Evolutionary conservation across 192 early-diverging fungal species (phyloP), one percentile per base, ranked within the genome.

Genomic region (Gaertneriomyces semiglobifer): DNA sequence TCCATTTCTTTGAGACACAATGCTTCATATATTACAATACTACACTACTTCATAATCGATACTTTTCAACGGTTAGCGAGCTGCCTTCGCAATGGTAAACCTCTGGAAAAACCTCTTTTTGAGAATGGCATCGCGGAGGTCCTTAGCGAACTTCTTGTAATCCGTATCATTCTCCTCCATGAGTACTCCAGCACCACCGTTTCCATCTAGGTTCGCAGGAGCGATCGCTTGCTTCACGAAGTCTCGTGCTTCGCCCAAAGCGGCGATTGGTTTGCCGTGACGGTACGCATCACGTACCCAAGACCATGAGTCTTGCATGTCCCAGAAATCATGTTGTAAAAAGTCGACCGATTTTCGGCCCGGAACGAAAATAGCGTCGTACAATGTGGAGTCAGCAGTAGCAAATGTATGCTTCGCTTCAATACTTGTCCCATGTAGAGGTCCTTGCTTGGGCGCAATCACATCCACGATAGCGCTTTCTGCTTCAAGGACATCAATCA

Each of bases 201-300:
- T 57, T 16, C 55, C 55, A 14, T 14, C 33, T 14, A 57, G 33
- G 12, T 57, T 38, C 38, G 55, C 55, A 0, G 60, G 60, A 6
- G 40, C 38, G 12, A 61, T 61, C 40, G 44, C 60, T 4, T 16
- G 14, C 45, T 61, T n/a, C 5, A 61, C 60, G 25, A 61, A 73
- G 11, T 19, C 43, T 2, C 55, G 57, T 0, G 55, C 68, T 5
- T 43, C 67, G 11, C 65, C 69, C 12, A 72, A 25, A 52, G 69
- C 53, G 16, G 40, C 65, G n/a, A 70, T 42, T n/a, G 70, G 50
- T 55, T 69, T 72, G 44, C 3, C 50, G 18, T 69, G 70, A 10
- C 64, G 52, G 47, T 56, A 72, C 11, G 70, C 46, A 46, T 72
- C 68, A 60, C 56, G 63, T 8, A 70, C 44, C 8, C 50, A 70